A percentile compares a stretch with the other conserved stretches of the same genome.
These are phyloP conservation scores for Hippophae rhamnoides DNA, from an alignment of 306 rosid genomes.

Conservation along the genomic window DNA sequence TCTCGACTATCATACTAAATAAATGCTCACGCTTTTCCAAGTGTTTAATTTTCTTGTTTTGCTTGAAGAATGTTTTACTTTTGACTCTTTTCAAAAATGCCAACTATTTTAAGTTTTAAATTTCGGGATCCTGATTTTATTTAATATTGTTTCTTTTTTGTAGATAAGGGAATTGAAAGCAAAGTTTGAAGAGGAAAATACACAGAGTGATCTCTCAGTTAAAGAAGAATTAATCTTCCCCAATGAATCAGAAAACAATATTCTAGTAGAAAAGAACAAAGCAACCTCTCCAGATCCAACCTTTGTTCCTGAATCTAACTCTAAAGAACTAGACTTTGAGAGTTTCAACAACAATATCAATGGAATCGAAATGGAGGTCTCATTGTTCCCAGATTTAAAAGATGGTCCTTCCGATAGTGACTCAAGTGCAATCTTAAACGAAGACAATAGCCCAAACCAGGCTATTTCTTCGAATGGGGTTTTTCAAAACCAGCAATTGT, in stretches of 20 bases:
- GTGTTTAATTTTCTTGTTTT: neutral
- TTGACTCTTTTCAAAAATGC: neutral
- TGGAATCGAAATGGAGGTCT: conserved; percentile 20
- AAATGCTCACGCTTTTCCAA: neutral
- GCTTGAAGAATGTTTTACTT: neutral
- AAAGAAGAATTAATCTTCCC: conserved; percentile 43
- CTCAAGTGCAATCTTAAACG: conserved; percentile 81
- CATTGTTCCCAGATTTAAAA: conserved; percentile 50
- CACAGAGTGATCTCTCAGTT: conserved; percentile 46
- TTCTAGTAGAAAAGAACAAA: conserved; percentile 18
- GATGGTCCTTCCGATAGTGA: conserved; percentile 91
- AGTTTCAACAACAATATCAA: conserved; percentile 23
- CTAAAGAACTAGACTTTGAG: conserved; percentile 35
- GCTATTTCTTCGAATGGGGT: conserved; percentile 43
- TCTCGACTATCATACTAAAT: neutral
- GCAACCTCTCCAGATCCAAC: conserved; percentile 16
- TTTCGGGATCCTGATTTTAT: neutral
- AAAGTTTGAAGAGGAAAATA: conserved; percentile 39
- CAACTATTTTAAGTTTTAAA: neutral
- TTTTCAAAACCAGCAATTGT: conserved; percentile 19
- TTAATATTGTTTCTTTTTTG: neutral
- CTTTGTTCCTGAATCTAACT: conserved; percentile 31
- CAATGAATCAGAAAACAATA: conserved; percentile 22
- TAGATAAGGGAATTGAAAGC: conserved; percentile 75
- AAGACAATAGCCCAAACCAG: conserved; percentile 52